Evolutionary conservation across 2,329 filamentous ascomycete genomes (phyloP), one percentile per base, ranked within the genome.

Genomic region (Nemania serpens): DNA sequence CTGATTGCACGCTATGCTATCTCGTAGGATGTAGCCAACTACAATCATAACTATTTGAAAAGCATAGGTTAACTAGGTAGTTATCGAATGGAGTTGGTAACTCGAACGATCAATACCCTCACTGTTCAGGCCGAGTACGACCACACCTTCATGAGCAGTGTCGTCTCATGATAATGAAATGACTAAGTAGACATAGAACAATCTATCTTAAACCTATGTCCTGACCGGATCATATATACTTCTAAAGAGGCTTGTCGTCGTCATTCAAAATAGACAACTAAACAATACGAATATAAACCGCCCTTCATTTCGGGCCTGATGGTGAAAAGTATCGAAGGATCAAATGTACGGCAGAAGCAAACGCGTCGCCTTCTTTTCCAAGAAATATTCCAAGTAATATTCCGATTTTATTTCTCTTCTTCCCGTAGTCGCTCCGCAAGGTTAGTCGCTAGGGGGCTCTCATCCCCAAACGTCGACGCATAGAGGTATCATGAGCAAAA

Each of bases 401-500:
- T n/a, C n/a, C n/a, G 34, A 36, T 12, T 41, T 42, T 22, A 36
- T 42, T 45, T 43, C 18, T 51, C 37, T n/a, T n/a, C n/a, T n/a
- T n/a, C n/a, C n/a, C n/a, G n/a, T n/a, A n/a, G n/a, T n/a, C n/a
- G n/a, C n/a, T n/a, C n/a, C n/a, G n/a, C n/a, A n/a, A n/a, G n/a
- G n/a, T n/a, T n/a, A 20, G 9, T 51, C 46, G 15, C 34, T 13
- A 25, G 22, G 45, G 46, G 25, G n/a, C 43, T 48, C 37, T 11
- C 4, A 4, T 12, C 46, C n/a, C 17, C 42, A 34, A 45, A 49
- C 43, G 15, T 39, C 33, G 43, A 46, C 43, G 43, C 43, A 58
- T 62, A 66, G 58, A 71, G 69, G 68, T 71, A 71, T 71, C 69
- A 69, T 63, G 48, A 67, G 64, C 59, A 50, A 62, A 51, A 29